These are phyloP conservation scores for Fusarium abutilonis DNA, from an alignment of 2,329 filamentous ascomycete species.

Conservation along the genomic window DNA sequence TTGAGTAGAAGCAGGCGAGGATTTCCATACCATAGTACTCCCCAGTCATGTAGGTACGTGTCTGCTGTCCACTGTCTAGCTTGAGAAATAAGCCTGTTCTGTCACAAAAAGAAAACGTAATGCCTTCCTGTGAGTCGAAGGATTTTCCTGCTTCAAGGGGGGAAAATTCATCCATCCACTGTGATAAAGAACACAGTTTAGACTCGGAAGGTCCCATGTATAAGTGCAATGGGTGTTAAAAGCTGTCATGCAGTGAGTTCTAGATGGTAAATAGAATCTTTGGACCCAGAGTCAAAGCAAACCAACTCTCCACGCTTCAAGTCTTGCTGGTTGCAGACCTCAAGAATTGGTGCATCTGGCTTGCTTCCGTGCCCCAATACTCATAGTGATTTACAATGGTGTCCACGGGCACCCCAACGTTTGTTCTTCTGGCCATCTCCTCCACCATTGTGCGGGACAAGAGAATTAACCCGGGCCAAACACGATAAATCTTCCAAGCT, in stretches of 20 bases:
- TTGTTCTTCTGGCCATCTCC: too few species aligned
- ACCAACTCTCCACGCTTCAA: slow-evolving; percentile 3
- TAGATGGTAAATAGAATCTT: neutral
- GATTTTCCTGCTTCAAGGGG: too few species aligned
- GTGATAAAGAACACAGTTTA: neutral
- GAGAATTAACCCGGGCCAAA: neutral
- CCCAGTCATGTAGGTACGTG: neutral
- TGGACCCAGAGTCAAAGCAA: neutral
- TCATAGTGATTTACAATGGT: neutral
- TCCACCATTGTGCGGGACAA: neutral
- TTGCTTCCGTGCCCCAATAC: neutral
- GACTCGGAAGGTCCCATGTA: slow-evolving; percentile 10
- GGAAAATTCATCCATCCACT: too few species aligned
- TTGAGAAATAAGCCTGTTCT: neutral
- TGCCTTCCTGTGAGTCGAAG: neutral
- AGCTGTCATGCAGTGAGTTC: neutral
- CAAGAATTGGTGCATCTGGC: neutral
- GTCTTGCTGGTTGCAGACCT: slow-evolving; percentile 19
- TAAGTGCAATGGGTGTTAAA: too few species aligned
- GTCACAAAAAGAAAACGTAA: neutral
- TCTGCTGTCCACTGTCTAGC: slow-evolving; percentile 8
- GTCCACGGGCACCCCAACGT: neutral
- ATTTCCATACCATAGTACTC: neutral
- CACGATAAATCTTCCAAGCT: slow-evolving; percentile 17
- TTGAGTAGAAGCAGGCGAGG: neutral